Conservation (phyloP, 345 rosid species). For the Populus alba region DNA sequence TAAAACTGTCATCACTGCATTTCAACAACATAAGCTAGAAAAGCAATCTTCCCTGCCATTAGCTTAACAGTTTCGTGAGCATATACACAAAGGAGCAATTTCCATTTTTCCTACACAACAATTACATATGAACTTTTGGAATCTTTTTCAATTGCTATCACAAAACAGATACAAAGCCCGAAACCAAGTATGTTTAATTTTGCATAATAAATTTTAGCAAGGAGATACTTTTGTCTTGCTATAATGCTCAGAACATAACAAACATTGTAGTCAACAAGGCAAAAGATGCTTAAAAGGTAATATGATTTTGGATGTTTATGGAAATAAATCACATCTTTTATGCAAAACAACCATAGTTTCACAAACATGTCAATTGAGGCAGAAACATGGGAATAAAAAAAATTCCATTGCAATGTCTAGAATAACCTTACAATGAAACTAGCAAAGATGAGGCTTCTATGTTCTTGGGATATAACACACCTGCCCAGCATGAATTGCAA, state of each 20-base stretch:
- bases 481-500: conserved; percentile 33
- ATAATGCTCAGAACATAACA: neutral
- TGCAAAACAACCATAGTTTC: neutral
- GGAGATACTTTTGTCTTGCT: neutral
- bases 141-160: neutral
- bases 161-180: neutral
- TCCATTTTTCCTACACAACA: neutral
- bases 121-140: neutral
- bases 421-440: conserved; percentile 3
- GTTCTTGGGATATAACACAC: conserved; percentile 5
- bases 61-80: neutral
- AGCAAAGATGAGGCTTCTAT: neutral
- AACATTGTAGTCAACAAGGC: neutral
- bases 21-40: neutral
- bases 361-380: neutral
- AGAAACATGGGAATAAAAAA: neutral
- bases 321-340: neutral
- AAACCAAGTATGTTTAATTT: neutral
- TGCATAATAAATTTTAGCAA: neutral
- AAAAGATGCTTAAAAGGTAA: neutral
- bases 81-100: neutral
- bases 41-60: neutral
- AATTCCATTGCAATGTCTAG: neutral
- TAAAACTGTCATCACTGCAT: neutral
- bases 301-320: neutral